A percentile compares a stretch with the other conserved stretches of the same genome.
These are phyloP conservation scores for Craterostigma plantagineum DNA, from an alignment of 257 asterid species.

Conservation along the genomic window DNA sequence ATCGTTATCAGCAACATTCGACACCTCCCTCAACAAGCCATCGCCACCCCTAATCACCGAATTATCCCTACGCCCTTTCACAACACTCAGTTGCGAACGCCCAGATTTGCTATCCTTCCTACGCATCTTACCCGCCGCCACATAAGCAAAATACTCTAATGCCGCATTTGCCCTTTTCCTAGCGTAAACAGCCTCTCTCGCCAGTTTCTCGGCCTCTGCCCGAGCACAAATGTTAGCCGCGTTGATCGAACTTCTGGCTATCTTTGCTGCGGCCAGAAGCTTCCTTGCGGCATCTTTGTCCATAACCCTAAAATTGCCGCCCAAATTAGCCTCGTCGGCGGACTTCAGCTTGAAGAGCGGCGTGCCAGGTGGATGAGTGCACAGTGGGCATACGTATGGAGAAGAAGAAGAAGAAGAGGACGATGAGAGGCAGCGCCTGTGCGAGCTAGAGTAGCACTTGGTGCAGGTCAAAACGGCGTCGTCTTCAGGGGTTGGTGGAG, in stretches of 20 bases:
- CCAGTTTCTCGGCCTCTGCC: conserved; percentile 57
- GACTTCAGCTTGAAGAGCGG: conserved; percentile 26
- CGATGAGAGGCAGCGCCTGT: conserved; percentile 31
- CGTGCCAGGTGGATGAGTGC: conserved; percentile 24
- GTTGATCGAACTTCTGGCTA: conserved; percentile 39
- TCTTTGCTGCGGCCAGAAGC: conserved; percentile 58
- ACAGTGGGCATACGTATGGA: conserved; percentile 67
- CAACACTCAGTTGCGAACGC: too few species aligned
- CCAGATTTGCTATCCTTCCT: conserved; percentile 21
- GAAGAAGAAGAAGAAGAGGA: conserved; percentile 14
- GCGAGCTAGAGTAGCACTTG: conserved; percentile 59
- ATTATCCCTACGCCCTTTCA: too few species aligned
- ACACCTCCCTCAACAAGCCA: too few species aligned
- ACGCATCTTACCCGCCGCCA: conserved; percentile 37
- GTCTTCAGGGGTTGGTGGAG: conserved; percentile 20
- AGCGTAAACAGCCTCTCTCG: conserved; percentile 57
- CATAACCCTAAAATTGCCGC: conserved; percentile 24
- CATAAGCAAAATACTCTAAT: conserved; percentile 33
- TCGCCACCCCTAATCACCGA: too few species aligned
- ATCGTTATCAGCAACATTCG: too few species aligned
- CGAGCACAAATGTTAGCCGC: conserved; percentile 39
- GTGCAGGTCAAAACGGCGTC: conserved; percentile 33
- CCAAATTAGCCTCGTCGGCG: conserved; percentile 12
- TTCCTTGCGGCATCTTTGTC: conserved; percentile 43
- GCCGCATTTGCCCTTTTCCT: conserved; percentile 72